Conservation (phyloP, 2,329 filamentous ascomycete species). For the Aureobasidium sp. region DNA sequence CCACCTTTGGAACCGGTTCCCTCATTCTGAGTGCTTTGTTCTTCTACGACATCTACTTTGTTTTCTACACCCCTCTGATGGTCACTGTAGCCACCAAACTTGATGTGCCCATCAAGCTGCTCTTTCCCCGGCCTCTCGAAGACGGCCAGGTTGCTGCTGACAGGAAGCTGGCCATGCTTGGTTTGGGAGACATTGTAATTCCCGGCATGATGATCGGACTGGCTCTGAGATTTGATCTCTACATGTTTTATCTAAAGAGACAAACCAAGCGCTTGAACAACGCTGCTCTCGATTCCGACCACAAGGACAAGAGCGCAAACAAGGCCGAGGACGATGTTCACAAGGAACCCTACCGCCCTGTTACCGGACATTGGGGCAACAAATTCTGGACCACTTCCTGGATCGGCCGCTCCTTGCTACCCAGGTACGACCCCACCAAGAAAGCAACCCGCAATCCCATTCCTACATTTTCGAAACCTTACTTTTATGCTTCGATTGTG, state of each 20-base stretch:
- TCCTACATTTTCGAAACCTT: constrained; percentile 65
- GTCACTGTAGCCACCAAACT: constrained; percentile 78
- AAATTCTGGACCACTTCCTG: constrained; percentile 60
- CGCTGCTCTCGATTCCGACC: constrained; percentile 29
- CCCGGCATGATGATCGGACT: constrained; percentile 86
- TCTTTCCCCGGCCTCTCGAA: constrained; percentile 60
- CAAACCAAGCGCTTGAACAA: constrained; percentile 31
- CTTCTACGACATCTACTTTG: constrained; percentile 91
- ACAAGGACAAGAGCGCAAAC: constrained; percentile 20
- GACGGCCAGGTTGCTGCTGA: constrained; percentile 35
- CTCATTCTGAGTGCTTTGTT: constrained; percentile 73
- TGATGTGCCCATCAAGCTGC: constrained; percentile 86
- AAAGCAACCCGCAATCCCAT: constrained; percentile 18
- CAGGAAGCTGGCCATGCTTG: constrained; percentile 61
- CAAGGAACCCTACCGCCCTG: constrained; percentile 34
- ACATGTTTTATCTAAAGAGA: constrained; percentile 68
- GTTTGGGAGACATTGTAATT: constrained; percentile 87
- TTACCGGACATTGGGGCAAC: constrained; percentile 73
- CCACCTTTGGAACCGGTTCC: constrained; percentile 74
- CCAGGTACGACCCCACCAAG: not conserved
- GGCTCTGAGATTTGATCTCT: constrained; percentile 84
- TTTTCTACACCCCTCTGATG: constrained; percentile 84
- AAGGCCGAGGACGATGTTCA: constrained; percentile 18
- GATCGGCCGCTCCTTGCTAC: constrained; percentile 1
- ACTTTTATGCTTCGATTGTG: constrained; percentile 68